These are phyloP conservation scores for Garcia nutans DNA, from an alignment of 345 rosid species.

Conservation along the genomic window DNA sequence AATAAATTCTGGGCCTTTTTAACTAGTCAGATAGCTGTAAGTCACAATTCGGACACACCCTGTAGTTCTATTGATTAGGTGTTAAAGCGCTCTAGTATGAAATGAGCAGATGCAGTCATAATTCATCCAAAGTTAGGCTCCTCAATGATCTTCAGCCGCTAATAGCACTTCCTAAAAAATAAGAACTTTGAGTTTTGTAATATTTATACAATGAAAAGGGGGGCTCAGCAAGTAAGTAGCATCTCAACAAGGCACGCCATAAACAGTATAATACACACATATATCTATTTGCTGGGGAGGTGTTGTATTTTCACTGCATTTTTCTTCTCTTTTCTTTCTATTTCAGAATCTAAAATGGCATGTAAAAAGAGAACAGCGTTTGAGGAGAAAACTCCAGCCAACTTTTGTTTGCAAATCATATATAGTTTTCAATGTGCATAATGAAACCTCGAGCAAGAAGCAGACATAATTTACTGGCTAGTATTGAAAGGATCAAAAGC, in stretches of 20 bases:
- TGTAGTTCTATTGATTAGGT: background rate
- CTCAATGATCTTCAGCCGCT: background rate
- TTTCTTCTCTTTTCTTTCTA: background rate
- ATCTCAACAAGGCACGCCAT: too few species aligned
- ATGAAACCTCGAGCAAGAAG: background rate
- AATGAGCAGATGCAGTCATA: background rate
- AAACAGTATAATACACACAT: background rate
- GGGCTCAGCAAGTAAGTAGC: too few species aligned
- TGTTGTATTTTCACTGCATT: background rate
- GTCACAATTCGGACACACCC: background rate
- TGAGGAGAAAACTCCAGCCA: background rate
- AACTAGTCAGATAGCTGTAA: background rate
- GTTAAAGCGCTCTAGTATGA: background rate
- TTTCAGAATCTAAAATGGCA: background rate
- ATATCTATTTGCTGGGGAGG: background rate
- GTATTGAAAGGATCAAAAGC: background rate
- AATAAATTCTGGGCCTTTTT: background rate
- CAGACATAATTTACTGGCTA: background rate
- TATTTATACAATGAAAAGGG: too few species aligned
- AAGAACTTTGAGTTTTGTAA: too few species aligned
- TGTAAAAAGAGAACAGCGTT: background rate
- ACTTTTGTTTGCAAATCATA: background rate
- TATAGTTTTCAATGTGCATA: background rate
- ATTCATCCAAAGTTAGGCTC: background rate
- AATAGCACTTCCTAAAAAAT: background rate